phyloP scores from a whole-genome alignment of 108 stramenopile genomes.

The Nitzschia sp. region DNA sequence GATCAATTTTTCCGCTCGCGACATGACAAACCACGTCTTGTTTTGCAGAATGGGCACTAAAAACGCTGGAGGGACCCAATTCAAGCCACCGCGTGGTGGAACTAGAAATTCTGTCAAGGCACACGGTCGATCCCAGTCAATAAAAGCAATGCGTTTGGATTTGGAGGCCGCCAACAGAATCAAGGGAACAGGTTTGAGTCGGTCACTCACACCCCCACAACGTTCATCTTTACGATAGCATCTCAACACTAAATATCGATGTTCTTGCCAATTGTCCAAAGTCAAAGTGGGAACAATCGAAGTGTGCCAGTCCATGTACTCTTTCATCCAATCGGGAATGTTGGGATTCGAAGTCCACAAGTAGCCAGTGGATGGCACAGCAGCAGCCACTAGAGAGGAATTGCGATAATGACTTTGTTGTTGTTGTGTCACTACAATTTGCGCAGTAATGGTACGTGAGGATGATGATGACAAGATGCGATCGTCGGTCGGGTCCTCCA shows the following conservation, averaged over 20 bases:
- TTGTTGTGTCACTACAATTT: neutral
- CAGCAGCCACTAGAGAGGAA: too few species aligned
- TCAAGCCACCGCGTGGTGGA: constrained; percentile 26
- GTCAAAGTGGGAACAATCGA: neutral
- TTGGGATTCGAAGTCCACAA: constrained; percentile 10
- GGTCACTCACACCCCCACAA: constrained; percentile 47
- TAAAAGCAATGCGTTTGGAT: constrained; percentile 37
- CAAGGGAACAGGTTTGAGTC: constrained; percentile 36
- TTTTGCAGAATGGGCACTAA: constrained; percentile 6
- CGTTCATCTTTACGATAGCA: constrained; percentile 24
- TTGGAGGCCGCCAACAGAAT: constrained; percentile 24
- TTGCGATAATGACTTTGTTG: neutral
- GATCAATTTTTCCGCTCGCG: neutral
- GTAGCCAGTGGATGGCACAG: too few species aligned
- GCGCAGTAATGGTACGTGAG: neutral
- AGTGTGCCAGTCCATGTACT: constrained; percentile 46
- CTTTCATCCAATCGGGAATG: constrained; percentile 39
- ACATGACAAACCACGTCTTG: neutral
- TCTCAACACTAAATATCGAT: constrained; percentile 31
- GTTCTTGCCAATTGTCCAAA: constrained; percentile 14
- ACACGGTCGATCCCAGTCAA: constrained; percentile 45
- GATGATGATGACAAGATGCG: neutral
- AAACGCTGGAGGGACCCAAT: constrained; percentile 21
- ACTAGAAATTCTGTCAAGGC: constrained; percentile 42
- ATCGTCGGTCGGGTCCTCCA: neutral